Percentiles rank a stretch among this genome's conserved stretches.
Evolutionary conservation across 1,284 basidiomycete species (phyloP).

Genomic region (Cutaneotrichosporon arboriforme): DNA sequence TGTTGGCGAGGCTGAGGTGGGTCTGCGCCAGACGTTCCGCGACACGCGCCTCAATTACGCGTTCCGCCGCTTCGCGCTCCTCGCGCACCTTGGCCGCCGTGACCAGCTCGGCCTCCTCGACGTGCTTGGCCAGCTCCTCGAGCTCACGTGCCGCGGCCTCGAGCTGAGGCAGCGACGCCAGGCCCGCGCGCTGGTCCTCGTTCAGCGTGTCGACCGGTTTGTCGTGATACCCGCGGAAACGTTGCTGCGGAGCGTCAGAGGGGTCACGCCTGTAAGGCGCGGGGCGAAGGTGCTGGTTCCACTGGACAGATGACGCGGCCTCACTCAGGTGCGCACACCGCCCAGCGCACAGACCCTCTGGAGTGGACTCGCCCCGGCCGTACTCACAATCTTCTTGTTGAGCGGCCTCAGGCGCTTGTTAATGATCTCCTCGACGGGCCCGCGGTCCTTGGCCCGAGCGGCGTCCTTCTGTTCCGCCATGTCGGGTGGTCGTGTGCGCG

Average conservation of each 20-base stretch:
- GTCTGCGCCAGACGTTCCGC: conserved; percentile 6
- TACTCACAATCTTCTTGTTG: conserved; percentile 74
- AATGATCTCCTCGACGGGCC: conserved; percentile 68
- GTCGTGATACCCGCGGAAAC: conserved; percentile 63
- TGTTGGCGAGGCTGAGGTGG: conserved; percentile 49
- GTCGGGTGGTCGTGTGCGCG: not conserved
- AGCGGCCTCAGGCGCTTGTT: conserved; percentile 67
- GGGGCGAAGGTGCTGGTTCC: too few relatives aligned
- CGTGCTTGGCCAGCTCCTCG: conserved; percentile 68
- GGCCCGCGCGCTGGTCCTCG: conserved; percentile 69
- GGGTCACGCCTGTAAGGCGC: not conserved
- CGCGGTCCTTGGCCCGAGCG: conserved; percentile 21
- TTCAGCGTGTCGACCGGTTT: conserved; percentile 67
- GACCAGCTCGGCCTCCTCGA: conserved; percentile 53
- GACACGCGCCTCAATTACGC: conserved; percentile 10
- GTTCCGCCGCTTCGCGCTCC: conserved; percentile 20
- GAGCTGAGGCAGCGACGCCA: conserved; percentile 64
- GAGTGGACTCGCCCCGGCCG: not conserved
- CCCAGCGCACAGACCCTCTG: not conserved
- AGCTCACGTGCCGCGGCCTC: conserved; percentile 73
- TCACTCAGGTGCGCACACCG: not conserved
- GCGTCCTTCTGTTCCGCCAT: conserved; percentile 3
- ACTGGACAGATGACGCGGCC: conserved; percentile 2
- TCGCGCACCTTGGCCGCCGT: conserved; percentile 25
- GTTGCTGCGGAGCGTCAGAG: conserved; percentile 54